Percentiles rank a stretch among this genome's conserved stretches.
These are phyloP conservation scores for Metschnikowia colocasiae DNA, from an alignment of 805 yeast genomes.

Conservation along the genomic window DNA sequence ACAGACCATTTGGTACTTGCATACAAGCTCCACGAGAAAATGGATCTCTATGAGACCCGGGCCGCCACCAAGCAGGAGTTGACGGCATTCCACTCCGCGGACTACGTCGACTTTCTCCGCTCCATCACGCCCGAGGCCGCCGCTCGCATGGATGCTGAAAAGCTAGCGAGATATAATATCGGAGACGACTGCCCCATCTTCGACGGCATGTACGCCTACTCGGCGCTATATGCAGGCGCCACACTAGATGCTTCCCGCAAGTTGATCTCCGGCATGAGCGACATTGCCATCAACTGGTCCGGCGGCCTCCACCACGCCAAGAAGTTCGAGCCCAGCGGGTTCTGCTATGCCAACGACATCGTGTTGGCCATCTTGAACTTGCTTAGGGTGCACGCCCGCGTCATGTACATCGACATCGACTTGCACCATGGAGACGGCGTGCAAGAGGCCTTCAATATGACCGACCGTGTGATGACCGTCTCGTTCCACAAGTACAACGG, in stretches of 20 bases:
- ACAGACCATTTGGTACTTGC: slow-evolving; percentile 88
- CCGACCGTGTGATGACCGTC: slow-evolving; percentile 95
- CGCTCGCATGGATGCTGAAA: slow-evolving; percentile 51
- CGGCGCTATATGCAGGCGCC: slow-evolving; percentile 88
- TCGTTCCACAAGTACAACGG: slow-evolving; percentile 93
- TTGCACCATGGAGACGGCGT: slow-evolving; percentile 98
- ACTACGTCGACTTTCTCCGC: slow-evolving; percentile 74
- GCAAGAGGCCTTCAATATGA: slow-evolving; percentile 92
- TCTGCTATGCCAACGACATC: slow-evolving; percentile 92
- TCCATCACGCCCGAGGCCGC: slow-evolving; percentile 73
- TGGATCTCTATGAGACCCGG: slow-evolving; percentile 87
- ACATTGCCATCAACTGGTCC: slow-evolving; percentile 93
- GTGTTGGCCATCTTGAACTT: slow-evolving; percentile 84
- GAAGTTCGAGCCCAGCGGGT: slow-evolving; percentile 90
- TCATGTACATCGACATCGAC: slow-evolving; percentile 89
- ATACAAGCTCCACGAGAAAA: slow-evolving; percentile 79
- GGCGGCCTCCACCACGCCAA: slow-evolving; percentile 98
- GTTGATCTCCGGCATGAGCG: slow-evolving; percentile 79
- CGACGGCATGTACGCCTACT: slow-evolving; percentile 91
- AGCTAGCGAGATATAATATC: slow-evolving; percentile 70
- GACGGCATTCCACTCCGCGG: slow-evolving; percentile 78
- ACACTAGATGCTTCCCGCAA: slow-evolving; percentile 90
- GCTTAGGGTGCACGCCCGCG: slow-evolving; percentile 85
- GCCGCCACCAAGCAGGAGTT: slow-evolving; percentile 80
- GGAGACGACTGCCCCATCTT: slow-evolving; percentile 95